Conservation (phyloP, 2,329 filamentous ascomycete species). For the Cladosporium sp. region DNA sequence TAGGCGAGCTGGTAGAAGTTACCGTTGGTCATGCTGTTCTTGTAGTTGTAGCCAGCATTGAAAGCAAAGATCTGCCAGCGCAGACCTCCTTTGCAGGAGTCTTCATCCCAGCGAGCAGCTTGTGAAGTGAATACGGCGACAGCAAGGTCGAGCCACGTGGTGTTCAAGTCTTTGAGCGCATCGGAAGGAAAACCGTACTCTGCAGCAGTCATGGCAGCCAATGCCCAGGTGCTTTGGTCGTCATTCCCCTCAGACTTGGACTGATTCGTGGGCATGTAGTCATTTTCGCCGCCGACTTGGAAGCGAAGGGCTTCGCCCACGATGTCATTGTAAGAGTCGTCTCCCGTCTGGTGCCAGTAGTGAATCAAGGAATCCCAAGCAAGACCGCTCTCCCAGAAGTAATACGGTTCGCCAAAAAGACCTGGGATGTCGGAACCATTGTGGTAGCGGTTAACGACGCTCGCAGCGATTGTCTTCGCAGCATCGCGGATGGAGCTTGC, state of each 20-base stretch:
- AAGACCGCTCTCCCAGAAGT: constrained; percentile 64
- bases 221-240: constrained; percentile 70
- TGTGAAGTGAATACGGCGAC: constrained; percentile 78
- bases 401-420: constrained; percentile 25
- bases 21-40: constrained; percentile 76
- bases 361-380: constrained; percentile 66
- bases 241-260: constrained; percentile 42
- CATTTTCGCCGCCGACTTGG: constrained; percentile 55
- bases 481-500: constrained; percentile 12
- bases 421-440: constrained; percentile 19
- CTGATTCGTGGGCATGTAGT: constrained; percentile 54
- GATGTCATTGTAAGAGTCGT: constrained; percentile 57
- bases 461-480: constrained; percentile 12
- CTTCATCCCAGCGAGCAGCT: constrained; percentile 62
- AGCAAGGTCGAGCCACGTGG: constrained; percentile 64
- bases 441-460: constrained; percentile 21
- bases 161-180: constrained; percentile 60
- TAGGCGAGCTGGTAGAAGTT: constrained; percentile 79
- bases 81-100: constrained; percentile 66
- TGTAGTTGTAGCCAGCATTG: constrained; percentile 78
- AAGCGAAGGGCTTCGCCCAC: constrained; percentile 57
- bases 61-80: constrained; percentile 79
- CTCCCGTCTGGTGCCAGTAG: constrained; percentile 64
- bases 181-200: constrained; percentile 65
- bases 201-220: constrained; percentile 74